Conservation (phyloP, 2,329 filamentous ascomycete genomes). For the Elsinoe australis region DNA sequence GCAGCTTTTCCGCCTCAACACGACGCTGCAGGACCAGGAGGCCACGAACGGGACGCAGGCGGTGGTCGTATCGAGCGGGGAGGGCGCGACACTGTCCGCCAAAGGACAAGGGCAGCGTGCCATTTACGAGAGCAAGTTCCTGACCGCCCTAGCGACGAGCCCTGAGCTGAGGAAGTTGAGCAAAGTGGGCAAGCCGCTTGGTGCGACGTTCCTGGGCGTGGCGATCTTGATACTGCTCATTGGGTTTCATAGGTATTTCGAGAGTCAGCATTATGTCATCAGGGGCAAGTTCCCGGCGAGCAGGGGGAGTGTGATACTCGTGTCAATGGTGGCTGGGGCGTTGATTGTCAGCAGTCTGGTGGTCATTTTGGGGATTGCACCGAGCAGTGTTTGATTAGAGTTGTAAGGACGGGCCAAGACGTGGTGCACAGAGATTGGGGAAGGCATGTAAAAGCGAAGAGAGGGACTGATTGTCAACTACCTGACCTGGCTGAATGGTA, state of each 20-base stretch:
- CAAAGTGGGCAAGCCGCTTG: constrained; percentile 64
- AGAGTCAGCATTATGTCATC: constrained; percentile 72
- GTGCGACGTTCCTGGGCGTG: constrained; percentile 68
- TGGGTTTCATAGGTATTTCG: constrained; percentile 71
- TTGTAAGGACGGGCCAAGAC: neutral
- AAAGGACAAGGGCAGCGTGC: neutral
- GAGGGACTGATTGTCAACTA: too few relatives aligned
- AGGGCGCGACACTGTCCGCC: too few relatives aligned
- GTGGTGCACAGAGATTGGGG: too few relatives aligned
- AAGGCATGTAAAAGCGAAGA: too few relatives aligned
- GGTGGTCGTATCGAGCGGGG: constrained; percentile 20
- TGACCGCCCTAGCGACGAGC: constrained; percentile 6
- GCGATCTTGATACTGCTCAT: constrained; percentile 67
- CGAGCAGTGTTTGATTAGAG: constrained; percentile 22
- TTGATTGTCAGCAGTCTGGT: constrained; percentile 54
- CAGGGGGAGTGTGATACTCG: constrained; percentile 63
- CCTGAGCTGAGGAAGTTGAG: constrained; percentile 38
- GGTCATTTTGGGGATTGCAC: constrained; percentile 51
- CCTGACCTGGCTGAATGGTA: too few relatives aligned
- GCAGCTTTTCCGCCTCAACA: constrained; percentile 77
- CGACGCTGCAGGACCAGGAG: constrained; percentile 41
- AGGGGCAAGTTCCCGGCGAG: constrained; percentile 72
- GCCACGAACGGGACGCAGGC: constrained; percentile 22
- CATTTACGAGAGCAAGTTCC: constrained; percentile 6
- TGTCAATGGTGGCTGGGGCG: constrained; percentile 55